These are phyloP conservation scores for Mortierella hygrophila DNA, from an alignment of 192 early-diverging fungal genomes.

Conservation along the genomic window DNA sequence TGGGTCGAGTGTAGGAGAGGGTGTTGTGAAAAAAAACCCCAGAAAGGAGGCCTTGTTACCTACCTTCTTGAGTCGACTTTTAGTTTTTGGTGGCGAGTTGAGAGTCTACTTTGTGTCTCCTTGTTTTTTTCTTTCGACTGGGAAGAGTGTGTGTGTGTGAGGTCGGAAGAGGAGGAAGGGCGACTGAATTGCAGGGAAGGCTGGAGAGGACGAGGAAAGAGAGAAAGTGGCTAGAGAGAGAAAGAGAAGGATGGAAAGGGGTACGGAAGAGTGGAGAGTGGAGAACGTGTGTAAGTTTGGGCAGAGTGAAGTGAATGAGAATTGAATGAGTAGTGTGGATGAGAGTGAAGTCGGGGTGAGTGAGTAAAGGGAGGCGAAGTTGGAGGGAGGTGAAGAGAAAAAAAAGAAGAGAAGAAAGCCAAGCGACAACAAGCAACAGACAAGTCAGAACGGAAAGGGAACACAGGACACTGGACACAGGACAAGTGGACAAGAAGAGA, in stretches of 20 bases:
- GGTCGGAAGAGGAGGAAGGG: neutral
- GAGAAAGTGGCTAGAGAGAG: neutral
- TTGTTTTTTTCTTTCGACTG: too few relatives aligned
- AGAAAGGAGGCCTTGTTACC: neutral
- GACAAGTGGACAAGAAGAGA: neutral
- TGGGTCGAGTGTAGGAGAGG: neutral
- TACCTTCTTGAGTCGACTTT: neutral
- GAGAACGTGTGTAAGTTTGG: neutral
- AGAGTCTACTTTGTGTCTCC: too few relatives aligned
- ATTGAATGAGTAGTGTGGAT: neutral
- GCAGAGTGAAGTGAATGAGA: neutral
- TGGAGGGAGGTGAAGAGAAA: neutral
- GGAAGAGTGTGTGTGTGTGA: too few relatives aligned
- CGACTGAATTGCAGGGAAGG: neutral
- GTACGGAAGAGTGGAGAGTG: neutral
- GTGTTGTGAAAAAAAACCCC: neutral
- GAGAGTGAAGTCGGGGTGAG: too few relatives aligned
- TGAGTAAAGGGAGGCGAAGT: neutral
- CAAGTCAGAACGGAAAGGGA: neutral
- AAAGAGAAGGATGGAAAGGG: neutral
- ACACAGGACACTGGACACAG: conserved; percentile 10
- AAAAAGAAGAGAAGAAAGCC: neutral
- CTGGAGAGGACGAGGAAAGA: neutral
- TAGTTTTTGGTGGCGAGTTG: too few relatives aligned
- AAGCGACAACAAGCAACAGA: neutral